Base-by-base conservation (phyloP, 768 basidiomycete species). In the Suillus weaverae region DNA sequence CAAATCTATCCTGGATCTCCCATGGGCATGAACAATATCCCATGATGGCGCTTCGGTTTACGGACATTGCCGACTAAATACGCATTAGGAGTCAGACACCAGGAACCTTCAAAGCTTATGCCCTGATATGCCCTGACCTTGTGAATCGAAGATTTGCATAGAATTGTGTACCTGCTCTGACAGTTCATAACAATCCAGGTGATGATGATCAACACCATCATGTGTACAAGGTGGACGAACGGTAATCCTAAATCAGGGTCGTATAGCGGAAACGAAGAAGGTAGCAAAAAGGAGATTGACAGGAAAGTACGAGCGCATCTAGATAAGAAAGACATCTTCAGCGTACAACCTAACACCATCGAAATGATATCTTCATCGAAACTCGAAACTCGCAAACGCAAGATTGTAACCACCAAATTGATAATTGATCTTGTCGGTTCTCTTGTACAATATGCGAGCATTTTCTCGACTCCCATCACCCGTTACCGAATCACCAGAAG, bases 361-460 rank as follows among this genome's bases (percentile, higher is more conserved):
- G 32, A 64, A 59, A 55, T 33, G 56, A 55, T 63, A 64, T 59
- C 57, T 62, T 77, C 71, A 79, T 67, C 77, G 76, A 72, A 81
- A 73, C 77, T 94, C 91, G 76, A 94, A 95, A 74, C 89, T 94
- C 46, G 94, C 91, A 75, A 94, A 95, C 18, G 93, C 93, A 66
- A 95, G 81, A 74, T 94, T 92, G 74, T 95, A 95, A 61, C 90
- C 94, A 54, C 92, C 92, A 74, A 98, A 95, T 76, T 97, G 95
- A 81, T 99, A 99, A 75, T 97, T 94, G 76, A 99, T 99, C 79
- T 97, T 94, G 81, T 99, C 97, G 59, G 92, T 96, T 69, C 95
- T 82, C 69, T 81, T 87, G 78, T 96, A 99, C 16, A 71, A 77
- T 68, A 71, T 69, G 68, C 69, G 62, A 73, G 67, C 63, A 62